Evolutionary conservation across 495 filamentous ascomycete species (phyloP), one percentile per base, ranked within the genome.

Genomic region (Aspergillus sparsus): DNA sequence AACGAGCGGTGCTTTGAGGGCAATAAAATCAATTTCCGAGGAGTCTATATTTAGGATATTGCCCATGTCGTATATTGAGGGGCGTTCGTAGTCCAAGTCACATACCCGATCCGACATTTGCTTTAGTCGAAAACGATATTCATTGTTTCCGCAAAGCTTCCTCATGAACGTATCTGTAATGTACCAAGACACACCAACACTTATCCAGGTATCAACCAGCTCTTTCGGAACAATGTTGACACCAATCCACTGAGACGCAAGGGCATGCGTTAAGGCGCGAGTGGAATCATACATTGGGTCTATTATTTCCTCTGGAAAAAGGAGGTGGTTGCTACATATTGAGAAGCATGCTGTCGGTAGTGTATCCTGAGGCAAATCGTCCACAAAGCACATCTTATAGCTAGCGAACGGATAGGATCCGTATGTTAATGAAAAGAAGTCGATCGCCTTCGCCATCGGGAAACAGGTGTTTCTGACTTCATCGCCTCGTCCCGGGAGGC

Each of bases 161-260:
- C 84, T 90, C 85, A 98, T 89, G 72, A 93, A 98, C 2, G 89
- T 82, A 61, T 94, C 92, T 7, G 95, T 91, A 77, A 98, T 93
- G 74, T 89, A 97, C 80, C 90, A 93, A 18, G 92, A 87, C 51
- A 96, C 87, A 4, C 94, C 95, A 62, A 93, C 84, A 9, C 92
- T 88, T n/a, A 92, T 84, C 94, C 94, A 99, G 12, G 80, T 87
- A 69, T 99, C 94, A n/a, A 74, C 77, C 41, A 87, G 84, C 35
- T 87, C 82, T 64, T 89, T 86, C 2, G 94, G 87, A 47, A 94
- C 85, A 46, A 99, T 87, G 60, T 90, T 89, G 60, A 98, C 86
- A 6, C 94, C 94, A 59, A 91, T 87, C 89, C 93, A 99, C 68
- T 99, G 94, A 60, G 83, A 88, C n/a, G 95, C 90, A 31, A 98